Percentiles rank a stretch among this genome's conserved stretches.
Evolutionary conservation across 345 rosid genomes (phyloP).

Genomic region (Dipteronia sinensis): DNA sequence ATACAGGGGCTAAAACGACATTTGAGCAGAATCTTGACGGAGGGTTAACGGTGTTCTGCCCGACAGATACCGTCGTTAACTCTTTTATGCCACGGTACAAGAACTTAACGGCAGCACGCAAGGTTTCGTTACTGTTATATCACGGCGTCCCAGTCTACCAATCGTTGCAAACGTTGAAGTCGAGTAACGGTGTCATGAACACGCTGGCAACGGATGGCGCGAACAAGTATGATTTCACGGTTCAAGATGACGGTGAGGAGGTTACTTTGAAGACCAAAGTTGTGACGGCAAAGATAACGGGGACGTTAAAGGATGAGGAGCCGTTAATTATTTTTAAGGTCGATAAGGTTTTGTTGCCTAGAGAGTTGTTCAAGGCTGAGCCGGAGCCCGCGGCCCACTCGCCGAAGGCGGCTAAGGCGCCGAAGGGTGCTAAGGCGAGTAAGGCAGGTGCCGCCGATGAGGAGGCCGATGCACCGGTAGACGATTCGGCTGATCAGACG

Average conservation of each 20-base stretch:
- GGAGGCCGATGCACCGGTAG: conserved; percentile 54
- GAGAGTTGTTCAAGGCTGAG: conserved; percentile 71
- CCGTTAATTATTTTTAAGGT: conserved; percentile 77
- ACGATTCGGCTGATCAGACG: conserved; percentile 45
- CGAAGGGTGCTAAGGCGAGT: conserved; percentile 51
- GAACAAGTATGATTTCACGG: conserved; percentile 69
- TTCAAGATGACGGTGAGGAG: conserved; percentile 72
- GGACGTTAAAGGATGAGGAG: conserved; percentile 71
- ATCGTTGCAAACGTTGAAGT: conserved; percentile 64
- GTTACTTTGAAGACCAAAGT: conserved; percentile 71
- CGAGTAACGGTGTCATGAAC: conserved; percentile 77
- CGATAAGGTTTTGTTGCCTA: conserved; percentile 70
- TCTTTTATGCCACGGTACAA: conserved; percentile 73
- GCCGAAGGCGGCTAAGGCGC: conserved; percentile 51
- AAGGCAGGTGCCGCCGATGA: conserved; percentile 29
- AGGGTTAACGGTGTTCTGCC: conserved; percentile 91
- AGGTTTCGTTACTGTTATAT: conserved; percentile 62
- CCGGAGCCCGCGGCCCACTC: conserved; percentile 43
- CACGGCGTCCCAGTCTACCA: conserved; percentile 81
- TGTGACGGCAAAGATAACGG: conserved; percentile 58
- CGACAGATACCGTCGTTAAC: conserved; percentile 57
- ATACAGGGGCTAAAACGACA: conserved; percentile 62
- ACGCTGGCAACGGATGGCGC: conserved; percentile 92
- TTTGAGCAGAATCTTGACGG: conserved; percentile 75
- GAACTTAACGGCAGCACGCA: conserved; percentile 67